A percentile compares a stretch with the other conserved stretches of the same genome.
Conservation (phyloP, 1,284 basidiomycete genomes). For the Inonotus hispidus region DNA sequence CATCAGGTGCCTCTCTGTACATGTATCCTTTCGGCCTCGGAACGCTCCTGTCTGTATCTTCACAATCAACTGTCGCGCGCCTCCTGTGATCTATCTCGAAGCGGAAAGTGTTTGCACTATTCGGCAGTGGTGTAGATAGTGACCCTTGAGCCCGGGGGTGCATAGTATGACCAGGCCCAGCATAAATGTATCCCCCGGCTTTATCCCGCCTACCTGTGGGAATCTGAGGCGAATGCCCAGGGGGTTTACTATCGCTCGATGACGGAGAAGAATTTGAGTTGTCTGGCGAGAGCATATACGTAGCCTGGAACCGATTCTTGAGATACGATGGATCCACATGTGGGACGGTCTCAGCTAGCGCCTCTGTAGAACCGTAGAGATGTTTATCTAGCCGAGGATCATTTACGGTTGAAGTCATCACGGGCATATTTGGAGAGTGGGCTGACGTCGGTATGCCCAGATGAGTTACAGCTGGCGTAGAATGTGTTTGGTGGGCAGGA, state of each 20-base stretch:
- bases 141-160: not conserved
- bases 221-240: not conserved
- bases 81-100: conserved; percentile 15
- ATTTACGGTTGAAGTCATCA: not conserved
- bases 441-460: not conserved
- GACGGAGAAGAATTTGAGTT: conserved; percentile 11
- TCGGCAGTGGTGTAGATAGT: not conserved
- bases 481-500: not conserved
- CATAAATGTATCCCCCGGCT: not conserved
- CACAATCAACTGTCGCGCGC: conserved; percentile 14
- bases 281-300: conserved; percentile 7
- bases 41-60: conserved; percentile 16
- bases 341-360: not conserved
- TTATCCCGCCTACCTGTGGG: not conserved
- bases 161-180: not conserved
- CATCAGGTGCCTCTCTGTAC: conserved; percentile 4
- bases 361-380: not conserved
- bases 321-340: conserved; percentile 15
- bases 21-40: conserved; percentile 16
- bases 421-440: not conserved
- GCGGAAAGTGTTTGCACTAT: not conserved
- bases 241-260: conserved; percentile 5
- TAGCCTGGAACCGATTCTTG: conserved; percentile 12
- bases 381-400: not conserved
- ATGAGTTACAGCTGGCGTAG: not conserved